These are phyloP conservation scores for Penicillium sumatraense DNA, from an alignment of 2,329 filamentous ascomycete genomes.

Conservation along the genomic window DNA sequence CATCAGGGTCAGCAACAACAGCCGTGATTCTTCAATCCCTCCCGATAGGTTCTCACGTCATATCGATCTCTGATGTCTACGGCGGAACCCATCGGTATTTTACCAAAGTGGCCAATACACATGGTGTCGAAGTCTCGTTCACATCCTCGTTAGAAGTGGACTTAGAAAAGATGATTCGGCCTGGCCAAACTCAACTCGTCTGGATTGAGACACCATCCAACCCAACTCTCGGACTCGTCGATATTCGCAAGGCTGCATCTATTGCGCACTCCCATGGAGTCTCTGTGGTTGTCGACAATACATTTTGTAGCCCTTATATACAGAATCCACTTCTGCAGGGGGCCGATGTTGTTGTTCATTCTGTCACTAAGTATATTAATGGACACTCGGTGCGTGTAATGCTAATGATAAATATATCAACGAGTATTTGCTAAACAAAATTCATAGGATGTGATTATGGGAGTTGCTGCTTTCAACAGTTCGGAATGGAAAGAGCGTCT, in stretches of 20 bases:
- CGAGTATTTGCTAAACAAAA: conserved; percentile 12
- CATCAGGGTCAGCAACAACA: conserved; percentile 91
- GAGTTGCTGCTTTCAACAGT: conserved; percentile 92
- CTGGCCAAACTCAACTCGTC: conserved; percentile 82
- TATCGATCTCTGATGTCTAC: conserved; percentile 97
- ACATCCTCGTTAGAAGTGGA: conserved; percentile 90
- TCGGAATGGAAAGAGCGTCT: conserved; percentile 76
- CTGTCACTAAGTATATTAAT: conserved; percentile 99
- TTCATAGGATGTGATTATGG: conserved; percentile 91
- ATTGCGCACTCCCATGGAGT: conserved; percentile 89
- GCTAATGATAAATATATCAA: too few species aligned
- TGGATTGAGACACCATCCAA: conserved; percentile 98
- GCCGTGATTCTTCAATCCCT: conserved; percentile 92
- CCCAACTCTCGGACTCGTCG: conserved; percentile 88
- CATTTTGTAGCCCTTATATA: conserved; percentile 93
- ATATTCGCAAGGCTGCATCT: conserved; percentile 83
- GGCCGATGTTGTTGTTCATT: conserved; percentile 95
- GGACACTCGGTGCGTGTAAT: conserved; percentile 69
- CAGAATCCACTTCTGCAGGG: conserved; percentile 95
- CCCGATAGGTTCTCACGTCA: conserved; percentile 86
- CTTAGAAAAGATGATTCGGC: conserved; percentile 79
- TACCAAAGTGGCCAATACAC: conserved; percentile 93
- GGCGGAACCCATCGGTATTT: conserved; percentile 98
- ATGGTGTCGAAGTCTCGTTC: conserved; percentile 93
- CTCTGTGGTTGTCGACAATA: conserved; percentile 98